These are phyloP conservation scores for Closterium sp. DNA, from an alignment of 139 green algal genomes.

Conservation along the genomic window DNA sequence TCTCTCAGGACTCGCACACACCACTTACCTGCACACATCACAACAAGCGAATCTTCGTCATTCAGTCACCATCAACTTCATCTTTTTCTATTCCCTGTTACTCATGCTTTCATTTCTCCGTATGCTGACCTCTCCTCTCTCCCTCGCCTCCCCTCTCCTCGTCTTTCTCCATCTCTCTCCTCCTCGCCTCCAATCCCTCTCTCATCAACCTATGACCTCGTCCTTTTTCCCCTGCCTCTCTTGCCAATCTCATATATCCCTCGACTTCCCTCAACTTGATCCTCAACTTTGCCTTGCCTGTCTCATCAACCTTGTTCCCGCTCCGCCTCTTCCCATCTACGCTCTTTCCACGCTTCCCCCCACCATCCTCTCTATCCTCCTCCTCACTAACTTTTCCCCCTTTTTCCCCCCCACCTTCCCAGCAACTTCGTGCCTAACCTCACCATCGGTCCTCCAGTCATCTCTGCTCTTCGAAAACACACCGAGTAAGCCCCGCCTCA, in stretches of 20 bases:
- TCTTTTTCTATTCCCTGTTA: too few species aligned
- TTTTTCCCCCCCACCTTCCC: constrained; percentile 43
- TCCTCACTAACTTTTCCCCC: background rate
- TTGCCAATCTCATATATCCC: background rate
- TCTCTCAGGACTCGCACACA: too few species aligned
- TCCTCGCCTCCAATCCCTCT: background rate
- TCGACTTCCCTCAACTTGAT: background rate
- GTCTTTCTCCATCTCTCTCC: too few species aligned
- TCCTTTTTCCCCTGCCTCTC: background rate
- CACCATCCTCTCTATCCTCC: background rate
- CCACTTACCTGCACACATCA: background rate
- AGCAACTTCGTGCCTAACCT: constrained; percentile 95
- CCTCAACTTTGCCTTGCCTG: background rate
- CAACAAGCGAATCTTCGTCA: background rate
- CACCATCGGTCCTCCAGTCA: constrained; percentile 82
- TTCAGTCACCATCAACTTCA: too few species aligned
- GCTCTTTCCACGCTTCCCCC: too few species aligned
- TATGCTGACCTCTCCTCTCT: background rate
- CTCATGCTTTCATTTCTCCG: background rate
- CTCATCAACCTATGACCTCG: too few species aligned
- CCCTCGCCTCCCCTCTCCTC: background rate
- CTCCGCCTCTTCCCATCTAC: too few species aligned
- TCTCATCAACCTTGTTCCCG: background rate
- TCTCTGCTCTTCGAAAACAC: constrained; percentile 74
- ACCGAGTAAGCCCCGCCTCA: constrained; percentile 56